phyloP scores from a whole-genome alignment of 2,329 filamentous ascomycete species.

The Aspergillus novoparasiticus region DNA sequence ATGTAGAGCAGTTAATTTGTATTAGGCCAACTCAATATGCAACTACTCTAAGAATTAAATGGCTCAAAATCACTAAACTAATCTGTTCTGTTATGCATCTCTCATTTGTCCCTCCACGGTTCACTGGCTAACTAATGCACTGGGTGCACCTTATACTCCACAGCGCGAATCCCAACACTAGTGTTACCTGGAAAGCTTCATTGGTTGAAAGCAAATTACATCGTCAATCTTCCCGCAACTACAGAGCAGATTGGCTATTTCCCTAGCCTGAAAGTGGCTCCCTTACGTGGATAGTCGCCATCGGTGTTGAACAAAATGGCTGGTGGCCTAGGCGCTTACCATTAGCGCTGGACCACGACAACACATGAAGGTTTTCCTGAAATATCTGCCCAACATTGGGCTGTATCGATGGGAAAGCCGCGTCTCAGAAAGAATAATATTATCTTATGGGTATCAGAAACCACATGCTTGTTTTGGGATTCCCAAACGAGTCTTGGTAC shows the following conservation, averaged over 20 bases:
- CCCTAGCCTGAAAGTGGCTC: not conserved
- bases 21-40: not conserved
- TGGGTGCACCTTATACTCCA: not conserved
- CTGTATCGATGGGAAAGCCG: not conserved
- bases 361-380: not conserved
- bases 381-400: not conserved
- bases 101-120: not conserved
- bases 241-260: not conserved
- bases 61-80: not conserved
- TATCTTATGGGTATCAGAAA: not conserved
- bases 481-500: not conserved
- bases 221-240: not conserved
- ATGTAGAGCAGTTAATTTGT: not conserved
- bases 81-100: not conserved
- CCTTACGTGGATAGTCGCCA: not conserved
- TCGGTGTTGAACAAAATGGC: not conserved
- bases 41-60: not conserved
- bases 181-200: not conserved
- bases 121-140: not conserved
- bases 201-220: not conserved
- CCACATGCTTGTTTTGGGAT: not conserved
- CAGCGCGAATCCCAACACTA: not conserved
- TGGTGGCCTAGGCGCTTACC: not conserved
- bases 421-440: not conserved
- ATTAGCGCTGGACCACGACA: not conserved